Base-by-base conservation (phyloP, 23 red algal species). In the Gracilariopsis chorda region DNA sequence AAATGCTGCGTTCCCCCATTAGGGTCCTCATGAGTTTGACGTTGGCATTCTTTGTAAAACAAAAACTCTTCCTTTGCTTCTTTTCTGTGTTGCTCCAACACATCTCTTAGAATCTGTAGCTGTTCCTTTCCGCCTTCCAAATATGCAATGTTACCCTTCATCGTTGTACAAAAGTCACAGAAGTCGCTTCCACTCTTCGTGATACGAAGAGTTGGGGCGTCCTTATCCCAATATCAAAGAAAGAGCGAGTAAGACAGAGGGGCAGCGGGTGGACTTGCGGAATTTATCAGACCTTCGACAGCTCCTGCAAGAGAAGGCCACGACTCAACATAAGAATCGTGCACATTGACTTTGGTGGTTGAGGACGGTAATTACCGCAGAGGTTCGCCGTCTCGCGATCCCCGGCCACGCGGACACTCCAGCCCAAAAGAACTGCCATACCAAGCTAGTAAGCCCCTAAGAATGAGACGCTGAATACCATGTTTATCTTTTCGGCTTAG, bases 131-230 rank as follows among this genome's bases (percentile, higher is more conserved):
- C 53, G n/a, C n/a, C 28, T 19, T 58, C 28, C 28, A 4, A 76
- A 76, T 12, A 76, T 30, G 7, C 2, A 48, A 46, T 76, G 28
- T 27, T 63, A 23, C 64, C 64, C 14, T 41, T 60, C 39, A 36
- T 19, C 13, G 7, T 84, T 7, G 51, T 84, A 36, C 55, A 84
- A 23, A 1, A 64, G 80, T 84, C 80, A 45, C 56, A 84, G 64
- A 84, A 84, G 28, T 63, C 43, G n/a, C 21, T 64, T 5, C 80
- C 28, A 23, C 17, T 14, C 58, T 33, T 60, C 27, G 0, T 29
- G 46, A 84, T 68, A 4, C 46, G 30, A 20, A 63, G 29, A 12
- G 25, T 16, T 35, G 16, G 80, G 39, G 46, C 24, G 55, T 84
- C 80, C 19, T 16, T 16, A 11, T 60, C 4, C 80, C 80, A 46